These are phyloP conservation scores for Taphrina betulina DNA, from an alignment of 1,139 yeast species.

Conservation along the genomic window DNA sequence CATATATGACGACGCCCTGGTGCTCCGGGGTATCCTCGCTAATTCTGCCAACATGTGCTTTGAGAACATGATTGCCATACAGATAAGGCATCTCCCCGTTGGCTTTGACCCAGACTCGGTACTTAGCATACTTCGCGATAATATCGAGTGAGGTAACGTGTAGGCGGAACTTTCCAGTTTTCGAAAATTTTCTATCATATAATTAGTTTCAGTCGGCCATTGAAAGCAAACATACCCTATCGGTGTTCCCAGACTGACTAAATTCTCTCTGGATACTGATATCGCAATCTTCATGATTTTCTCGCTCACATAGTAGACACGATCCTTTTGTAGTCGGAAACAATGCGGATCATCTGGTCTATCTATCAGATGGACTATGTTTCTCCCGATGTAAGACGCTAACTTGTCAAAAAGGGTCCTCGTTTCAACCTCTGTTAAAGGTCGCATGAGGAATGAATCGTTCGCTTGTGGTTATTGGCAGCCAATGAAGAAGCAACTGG, in stretches of 20 bases:
- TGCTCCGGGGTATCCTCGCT: conserved; percentile 98
- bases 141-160: conserved; percentile 89
- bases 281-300: conserved; percentile 83
- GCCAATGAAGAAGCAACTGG: no score
- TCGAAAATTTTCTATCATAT: conserved; percentile 94
- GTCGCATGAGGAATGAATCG: conserved; percentile 16
- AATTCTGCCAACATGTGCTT: conserved; percentile 96
- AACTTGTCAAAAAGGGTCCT: conserved; percentile 92
- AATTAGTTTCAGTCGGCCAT: no score
- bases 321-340: conserved; percentile 89
- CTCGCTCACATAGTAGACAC: conserved; percentile 90
- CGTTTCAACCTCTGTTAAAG: conserved; percentile 56
- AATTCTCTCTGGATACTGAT: conserved; percentile 78
- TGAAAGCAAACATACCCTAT: conserved; percentile 21
- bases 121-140: conserved; percentile 82
- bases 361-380: conserved; percentile 82
- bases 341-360: conserved; percentile 90
- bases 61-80: conserved; percentile 92
- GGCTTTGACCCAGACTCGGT: conserved; percentile 91
- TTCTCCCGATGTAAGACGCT: conserved; percentile 93
- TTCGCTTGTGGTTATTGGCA: no score
- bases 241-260: conserved; percentile 75
- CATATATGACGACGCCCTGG: conserved; percentile 86
- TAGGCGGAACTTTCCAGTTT: conserved; percentile 91
- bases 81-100: conserved; percentile 98